Evolutionary conservation across 2,329 filamentous ascomycete genomes (phyloP).

Genomic region (Ilyonectria destructans): DNA sequence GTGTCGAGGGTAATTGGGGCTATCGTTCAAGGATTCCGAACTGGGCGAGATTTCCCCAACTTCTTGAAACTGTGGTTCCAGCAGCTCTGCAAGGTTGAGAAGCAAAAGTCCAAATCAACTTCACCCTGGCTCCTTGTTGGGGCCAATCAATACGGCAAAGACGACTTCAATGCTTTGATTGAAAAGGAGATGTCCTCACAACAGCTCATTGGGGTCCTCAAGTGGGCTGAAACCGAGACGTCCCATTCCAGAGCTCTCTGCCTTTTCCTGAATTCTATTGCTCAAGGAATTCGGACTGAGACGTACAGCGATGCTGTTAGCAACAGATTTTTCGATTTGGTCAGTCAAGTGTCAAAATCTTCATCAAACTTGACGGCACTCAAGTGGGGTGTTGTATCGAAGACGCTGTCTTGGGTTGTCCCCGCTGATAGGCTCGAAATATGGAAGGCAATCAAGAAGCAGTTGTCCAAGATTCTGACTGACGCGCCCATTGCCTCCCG

Average conservation of each 20-base stretch:
- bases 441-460: slow-evolving; percentile 54
- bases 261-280: slow-evolving; percentile 62
- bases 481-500: slow-evolving; percentile 52
- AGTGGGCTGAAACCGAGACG: slow-evolving; percentile 59
- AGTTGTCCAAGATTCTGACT: slow-evolving; percentile 53
- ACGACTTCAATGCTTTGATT: slow-evolving; percentile 50
- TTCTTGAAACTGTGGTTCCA: slow-evolving; percentile 66
- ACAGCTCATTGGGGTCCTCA: slow-evolving; percentile 62
- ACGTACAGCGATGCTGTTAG: slow-evolving; percentile 61
- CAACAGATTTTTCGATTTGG: slow-evolving; percentile 56
- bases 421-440: slow-evolving; percentile 51
- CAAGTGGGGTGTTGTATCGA: slow-evolving; percentile 60
- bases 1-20: slow-evolving; percentile 58
- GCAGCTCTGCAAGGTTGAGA: slow-evolving; percentile 58
- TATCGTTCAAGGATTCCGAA: slow-evolving; percentile 63
- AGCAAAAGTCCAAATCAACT: slow-evolving; percentile 43
- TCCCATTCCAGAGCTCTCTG: slow-evolving; percentile 54
- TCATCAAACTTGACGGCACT: slow-evolving; percentile 53
- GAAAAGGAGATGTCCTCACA: slow-evolving; percentile 62
- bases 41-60: slow-evolving; percentile 60
- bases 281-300: slow-evolving; percentile 60
- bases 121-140: slow-evolving; percentile 56
- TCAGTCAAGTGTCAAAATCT: slow-evolving; percentile 50
- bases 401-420: slow-evolving; percentile 55
- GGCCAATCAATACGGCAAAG: slow-evolving; percentile 34